These are phyloP conservation scores for Penicillium sp. DNA, from an alignment of 2,329 filamentous ascomycete species.

Conservation along the genomic window DNA sequence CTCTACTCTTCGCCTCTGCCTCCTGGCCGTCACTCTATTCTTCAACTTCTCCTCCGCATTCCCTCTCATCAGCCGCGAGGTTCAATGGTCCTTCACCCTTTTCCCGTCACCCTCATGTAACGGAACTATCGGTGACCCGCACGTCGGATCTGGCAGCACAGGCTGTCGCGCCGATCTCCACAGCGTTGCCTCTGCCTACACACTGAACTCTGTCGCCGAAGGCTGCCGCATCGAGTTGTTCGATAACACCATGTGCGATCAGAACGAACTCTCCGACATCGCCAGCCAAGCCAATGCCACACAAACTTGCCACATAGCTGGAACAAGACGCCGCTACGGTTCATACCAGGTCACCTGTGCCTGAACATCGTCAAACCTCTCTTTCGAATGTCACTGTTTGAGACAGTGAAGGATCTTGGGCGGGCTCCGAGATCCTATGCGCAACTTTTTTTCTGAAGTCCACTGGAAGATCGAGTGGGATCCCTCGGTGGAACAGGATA, in stretches of 20 bases:
- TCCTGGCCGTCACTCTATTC: constrained; percentile 11
- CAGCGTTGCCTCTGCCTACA: constrained; percentile 24
- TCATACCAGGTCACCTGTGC: constrained; percentile 27
- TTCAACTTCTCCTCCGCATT: constrained; percentile 17
- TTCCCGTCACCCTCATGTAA: constrained; percentile 21
- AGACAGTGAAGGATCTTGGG: not conserved
- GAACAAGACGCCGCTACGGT: constrained; percentile 16
- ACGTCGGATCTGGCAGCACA: constrained; percentile 23
- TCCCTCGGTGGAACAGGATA: not conserved
- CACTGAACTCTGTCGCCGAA: constrained; percentile 15
- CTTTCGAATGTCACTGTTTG: not conserved
- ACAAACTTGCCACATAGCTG: constrained; percentile 16
- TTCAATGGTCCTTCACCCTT: constrained; percentile 26
- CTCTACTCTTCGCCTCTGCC: constrained; percentile 8
- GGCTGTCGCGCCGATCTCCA: constrained; percentile 25
- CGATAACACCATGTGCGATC: constrained; percentile 30
- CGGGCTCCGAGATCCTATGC: not conserved
- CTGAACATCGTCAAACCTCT: not conserved
- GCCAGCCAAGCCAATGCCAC: constrained; percentile 12
- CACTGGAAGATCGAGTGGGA: not conserved
- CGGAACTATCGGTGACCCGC: constrained; percentile 12
- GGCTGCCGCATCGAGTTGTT: constrained; percentile 26
- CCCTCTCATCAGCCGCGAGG: constrained; percentile 18
- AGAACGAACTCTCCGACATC: constrained; percentile 17
- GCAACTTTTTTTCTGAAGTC: not conserved